Conservation (phyloP, 805 yeast genomes). For the Lachancea lanzarotensis region DNA sequence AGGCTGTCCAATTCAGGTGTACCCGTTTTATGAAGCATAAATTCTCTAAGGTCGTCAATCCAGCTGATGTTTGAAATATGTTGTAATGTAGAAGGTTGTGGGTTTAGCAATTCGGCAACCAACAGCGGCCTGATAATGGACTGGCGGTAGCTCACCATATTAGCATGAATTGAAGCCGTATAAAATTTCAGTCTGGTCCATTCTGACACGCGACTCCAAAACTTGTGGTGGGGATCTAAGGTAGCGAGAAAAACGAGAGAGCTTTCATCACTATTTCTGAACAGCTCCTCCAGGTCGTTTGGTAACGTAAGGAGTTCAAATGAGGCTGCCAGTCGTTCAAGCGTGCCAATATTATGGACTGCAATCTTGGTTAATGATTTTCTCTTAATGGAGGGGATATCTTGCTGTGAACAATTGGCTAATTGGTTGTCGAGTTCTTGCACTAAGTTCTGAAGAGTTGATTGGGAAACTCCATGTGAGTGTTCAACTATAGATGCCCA, state of each 20-base stretch:
- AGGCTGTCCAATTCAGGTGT: too few relatives aligned
- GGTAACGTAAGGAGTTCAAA: background rate
- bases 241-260: constrained; percentile 1
- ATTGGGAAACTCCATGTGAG: background rate
- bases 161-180: background rate
- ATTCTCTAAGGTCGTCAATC: too few relatives aligned
- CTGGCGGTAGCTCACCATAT: background rate
- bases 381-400: background rate
- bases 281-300: background rate
- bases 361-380: background rate
- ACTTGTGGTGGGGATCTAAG: background rate
- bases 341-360: background rate
- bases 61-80: background rate
- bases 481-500: constrained; percentile 11
- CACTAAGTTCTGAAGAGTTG: background rate
- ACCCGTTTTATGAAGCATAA: background rate
- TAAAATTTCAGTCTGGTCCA: background rate
- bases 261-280: background rate
- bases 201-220: background rate
- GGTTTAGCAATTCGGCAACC: background rate
- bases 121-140: background rate
- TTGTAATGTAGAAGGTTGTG: background rate
- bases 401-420: background rate
- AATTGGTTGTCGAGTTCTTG: background rate
- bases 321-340: background rate